These are phyloP conservation scores for Flaveria trinervia DNA, from an alignment of 129 eudicot species.

Conservation along the genomic window DNA sequence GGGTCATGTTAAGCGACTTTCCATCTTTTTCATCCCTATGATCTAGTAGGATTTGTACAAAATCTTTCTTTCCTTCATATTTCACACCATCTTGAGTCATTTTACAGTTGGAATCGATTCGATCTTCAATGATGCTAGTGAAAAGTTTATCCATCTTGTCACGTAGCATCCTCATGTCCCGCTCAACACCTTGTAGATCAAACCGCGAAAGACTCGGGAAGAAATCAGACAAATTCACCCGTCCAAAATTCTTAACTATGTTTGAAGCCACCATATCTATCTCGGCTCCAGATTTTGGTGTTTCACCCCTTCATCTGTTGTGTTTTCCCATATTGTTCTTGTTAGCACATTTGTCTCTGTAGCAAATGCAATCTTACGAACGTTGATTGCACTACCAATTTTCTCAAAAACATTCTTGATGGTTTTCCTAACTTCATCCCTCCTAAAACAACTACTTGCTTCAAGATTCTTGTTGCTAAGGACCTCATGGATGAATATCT, in stretches of 20 bases:
- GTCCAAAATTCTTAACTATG: not conserved
- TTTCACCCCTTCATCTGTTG: not conserved
- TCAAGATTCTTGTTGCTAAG: slow-evolving; percentile 7
- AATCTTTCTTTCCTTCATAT: slow-evolving; percentile 13
- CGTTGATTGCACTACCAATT: not conserved
- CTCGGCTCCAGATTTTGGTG: not conserved
- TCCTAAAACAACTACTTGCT: not conserved
- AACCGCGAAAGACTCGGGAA: slow-evolving; percentile 7
- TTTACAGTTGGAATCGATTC: not conserved
- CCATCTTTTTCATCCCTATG: slow-evolving; percentile 6
- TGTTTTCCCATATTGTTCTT: not conserved
- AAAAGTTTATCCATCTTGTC: slow-evolving; percentile 3
- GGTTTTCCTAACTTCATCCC: not conserved
- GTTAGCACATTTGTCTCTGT: not conserved
- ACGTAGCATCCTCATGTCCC: not conserved
- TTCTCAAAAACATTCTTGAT: not conserved
- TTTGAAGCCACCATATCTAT: not conserved
- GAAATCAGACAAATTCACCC: slow-evolving; percentile 12
- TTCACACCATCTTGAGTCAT: not conserved
- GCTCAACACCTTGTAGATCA: slow-evolving; percentile 12
- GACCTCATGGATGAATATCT: slow-evolving; percentile 7
- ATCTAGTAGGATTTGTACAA: not conserved
- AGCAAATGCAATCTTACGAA: not conserved
- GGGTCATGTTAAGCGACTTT: not conserved
- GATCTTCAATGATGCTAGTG: not conserved